Base-by-base conservation (phyloP, 1,139 yeast species). In the Suhomyces yuchorum region DNA sequence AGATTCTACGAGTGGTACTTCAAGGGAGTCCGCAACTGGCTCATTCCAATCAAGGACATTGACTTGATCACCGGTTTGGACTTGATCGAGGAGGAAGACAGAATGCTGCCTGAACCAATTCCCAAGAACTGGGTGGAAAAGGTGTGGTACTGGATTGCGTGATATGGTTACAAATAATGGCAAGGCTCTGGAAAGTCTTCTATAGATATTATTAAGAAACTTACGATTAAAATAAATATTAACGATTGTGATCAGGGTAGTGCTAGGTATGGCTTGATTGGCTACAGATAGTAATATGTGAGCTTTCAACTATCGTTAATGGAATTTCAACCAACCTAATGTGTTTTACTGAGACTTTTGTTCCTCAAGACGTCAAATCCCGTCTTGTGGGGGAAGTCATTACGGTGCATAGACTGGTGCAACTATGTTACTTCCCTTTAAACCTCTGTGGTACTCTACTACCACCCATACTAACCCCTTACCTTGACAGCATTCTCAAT, bases 31-130 rank as follows among this genome's bases (percentile, higher is more conserved):
- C 64, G 52, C 22, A 49, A 55, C 41, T 73, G 72, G 65, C 59
- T 73, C 38, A 67, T 60, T 8, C 79, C 79, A 15, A 61, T 69
- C 17, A 73, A 70, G 44, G 72, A 76, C 30, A 69, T 78, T 46
- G 81, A 77, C 56, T 63, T 73, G 44, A 46, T 68, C 42, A 70
- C 78, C n/a, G 80, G 79, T 14, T 70, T 78, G 56, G 80, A 72
- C 48, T 59, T 70, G 58, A 60, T 61, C 11, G 68, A 64, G 47
- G 63, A 61, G 30, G 67, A 63, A 45, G 65, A 62, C 43, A 56
- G 59, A 24, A 50, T 48, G 40, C 55, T 56, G 34, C 61, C 61
- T 6, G 59, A 55, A 11, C 56, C 57, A 15, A 51, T 59, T 23
- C 56, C 65, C 5, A 60, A 49, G 45, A 60, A 60, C 47, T 42